These are phyloP conservation scores for Saccharomycopsis sp. DNA, from an alignment of 805 yeast species.

Conservation along the genomic window DNA sequence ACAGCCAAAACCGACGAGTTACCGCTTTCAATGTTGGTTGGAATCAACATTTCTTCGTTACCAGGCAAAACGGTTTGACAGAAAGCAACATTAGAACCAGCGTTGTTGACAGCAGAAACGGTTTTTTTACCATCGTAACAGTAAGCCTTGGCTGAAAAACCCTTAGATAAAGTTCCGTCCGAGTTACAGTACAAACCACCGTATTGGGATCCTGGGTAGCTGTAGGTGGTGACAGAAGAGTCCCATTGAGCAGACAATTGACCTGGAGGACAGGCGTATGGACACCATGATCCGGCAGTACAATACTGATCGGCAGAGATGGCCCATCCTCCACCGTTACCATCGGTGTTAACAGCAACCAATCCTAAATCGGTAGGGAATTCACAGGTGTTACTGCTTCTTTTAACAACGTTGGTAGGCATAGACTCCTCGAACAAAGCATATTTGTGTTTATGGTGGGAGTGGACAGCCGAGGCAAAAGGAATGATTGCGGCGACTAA, in stretches of 20 bases:
- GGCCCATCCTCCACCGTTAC: conserved; percentile 81
- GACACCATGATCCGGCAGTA: conserved; percentile 75
- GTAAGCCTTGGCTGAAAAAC: conserved; percentile 48
- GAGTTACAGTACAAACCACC: conserved; percentile 79
- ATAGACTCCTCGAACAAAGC: conserved; percentile 12
- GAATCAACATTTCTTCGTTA: conserved; percentile 89
- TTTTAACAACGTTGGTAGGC: conserved; percentile 20
- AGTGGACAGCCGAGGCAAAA: conserved; percentile 14
- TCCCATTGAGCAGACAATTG: conserved; percentile 88
- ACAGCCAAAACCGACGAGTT: conserved; percentile 59
- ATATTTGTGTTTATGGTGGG: conserved; percentile 26
- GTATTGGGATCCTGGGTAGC: conserved; percentile 70
- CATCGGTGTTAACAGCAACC: conserved; percentile 56
- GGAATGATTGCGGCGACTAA: conserved; percentile 20
- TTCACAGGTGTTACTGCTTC: conserved; percentile 43
- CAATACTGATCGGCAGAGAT: conserved; percentile 69
- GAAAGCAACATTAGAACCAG: conserved; percentile 61
- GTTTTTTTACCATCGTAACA: conserved; percentile 78
- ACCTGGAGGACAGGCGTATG: conserved; percentile 89
- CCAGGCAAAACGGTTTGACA: conserved; percentile 95
- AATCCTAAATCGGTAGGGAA: conserved; percentile 66
- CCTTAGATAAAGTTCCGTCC: conserved; percentile 61
- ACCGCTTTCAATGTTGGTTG: conserved; percentile 57
- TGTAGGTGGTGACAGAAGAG: conserved; percentile 59
- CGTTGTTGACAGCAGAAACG: conserved; percentile 52